Evolutionary conservation across 768 basidiomycete genomes (phyloP).

Genomic region (Collybia nuda): DNA sequence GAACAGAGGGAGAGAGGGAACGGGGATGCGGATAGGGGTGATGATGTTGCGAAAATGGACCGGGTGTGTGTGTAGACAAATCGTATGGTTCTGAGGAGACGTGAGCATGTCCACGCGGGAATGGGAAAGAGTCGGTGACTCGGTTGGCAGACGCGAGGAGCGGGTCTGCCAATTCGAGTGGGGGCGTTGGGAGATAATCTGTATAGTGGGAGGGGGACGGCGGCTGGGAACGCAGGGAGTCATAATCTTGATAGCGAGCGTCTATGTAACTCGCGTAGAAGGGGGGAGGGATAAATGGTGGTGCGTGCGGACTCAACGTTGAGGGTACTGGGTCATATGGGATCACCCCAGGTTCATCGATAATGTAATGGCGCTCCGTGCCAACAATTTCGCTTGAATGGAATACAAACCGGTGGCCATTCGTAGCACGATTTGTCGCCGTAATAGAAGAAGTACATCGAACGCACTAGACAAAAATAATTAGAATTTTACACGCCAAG

Average conservation of each 20-base stretch:
- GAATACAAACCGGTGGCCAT: conserved; percentile 87
- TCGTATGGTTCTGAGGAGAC: conserved; percentile 10
- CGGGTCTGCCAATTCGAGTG: conserved; percentile 36
- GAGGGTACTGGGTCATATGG: conserved; percentile 33
- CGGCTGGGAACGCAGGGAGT: conserved; percentile 19
- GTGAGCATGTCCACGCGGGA: conserved; percentile 15
- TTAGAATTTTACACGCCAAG: background rate
- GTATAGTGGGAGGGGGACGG: conserved; percentile 25
- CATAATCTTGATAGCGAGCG: conserved; percentile 6
- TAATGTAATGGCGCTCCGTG: conserved; percentile 63
- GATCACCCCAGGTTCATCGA: conserved; percentile 62
- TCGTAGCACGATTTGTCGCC: conserved; percentile 68
- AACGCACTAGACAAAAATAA: conserved; percentile 42
- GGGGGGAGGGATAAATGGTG: conserved; percentile 14
- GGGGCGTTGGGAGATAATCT: conserved; percentile 36
- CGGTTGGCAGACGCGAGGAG: conserved; percentile 23
- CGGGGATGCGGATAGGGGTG: conserved; percentile 20
- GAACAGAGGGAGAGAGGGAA: conserved; percentile 15
- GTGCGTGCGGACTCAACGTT: conserved; percentile 12
- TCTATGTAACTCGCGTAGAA: conserved; percentile 10
- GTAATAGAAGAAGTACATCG: conserved; percentile 74
- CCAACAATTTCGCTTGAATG: conserved; percentile 69
- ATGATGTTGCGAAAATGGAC: conserved; percentile 6
- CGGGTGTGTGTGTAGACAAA: conserved; percentile 5
- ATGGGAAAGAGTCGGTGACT: conserved; percentile 26